These are phyloP conservation scores for Penicillium brasilianum DNA, from an alignment of 2,329 filamentous ascomycete genomes.

Conservation along the genomic window DNA sequence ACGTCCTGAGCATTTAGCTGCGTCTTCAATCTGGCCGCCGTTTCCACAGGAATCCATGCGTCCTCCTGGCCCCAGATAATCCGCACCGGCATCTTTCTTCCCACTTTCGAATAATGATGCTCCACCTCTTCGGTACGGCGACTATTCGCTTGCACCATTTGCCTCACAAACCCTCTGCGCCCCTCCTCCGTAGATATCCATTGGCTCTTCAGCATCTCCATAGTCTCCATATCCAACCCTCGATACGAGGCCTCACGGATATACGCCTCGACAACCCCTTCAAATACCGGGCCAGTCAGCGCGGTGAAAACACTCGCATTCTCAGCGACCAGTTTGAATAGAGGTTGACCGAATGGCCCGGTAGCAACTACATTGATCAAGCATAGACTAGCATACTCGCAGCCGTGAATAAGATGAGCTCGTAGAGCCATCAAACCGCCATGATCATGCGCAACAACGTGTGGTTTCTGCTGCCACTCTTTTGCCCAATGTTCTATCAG, in stretches of 20 bases:
- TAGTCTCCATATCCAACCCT: slow-evolving; percentile 37
- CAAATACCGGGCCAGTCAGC: slow-evolving; percentile 40
- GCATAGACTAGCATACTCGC: slow-evolving; percentile 47
- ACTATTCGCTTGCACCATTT: slow-evolving; percentile 47
- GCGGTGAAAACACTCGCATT: slow-evolving; percentile 44
- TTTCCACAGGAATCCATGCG: slow-evolving; percentile 50
- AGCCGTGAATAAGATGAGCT: slow-evolving; percentile 45
- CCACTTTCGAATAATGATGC: slow-evolving; percentile 43
- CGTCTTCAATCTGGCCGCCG: slow-evolving; percentile 39
- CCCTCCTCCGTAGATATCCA: slow-evolving; percentile 39
- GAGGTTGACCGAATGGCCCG: slow-evolving; percentile 50
- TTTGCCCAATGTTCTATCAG: slow-evolving; percentile 44
- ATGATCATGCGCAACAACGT: slow-evolving; percentile 54
- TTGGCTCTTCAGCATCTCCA: slow-evolving; percentile 44
- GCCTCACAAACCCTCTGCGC: slow-evolving; percentile 47
- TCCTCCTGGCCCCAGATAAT: slow-evolving; percentile 54
- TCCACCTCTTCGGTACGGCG: slow-evolving; percentile 44
- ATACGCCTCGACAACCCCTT: slow-evolving; percentile 52
- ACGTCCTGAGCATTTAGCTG: slow-evolving; percentile 33
- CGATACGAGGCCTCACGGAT: slow-evolving; percentile 46
- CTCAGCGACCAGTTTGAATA: slow-evolving; percentile 50
- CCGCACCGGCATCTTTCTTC: slow-evolving; percentile 45
- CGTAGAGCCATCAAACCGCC: slow-evolving; percentile 50
- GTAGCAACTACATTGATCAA: slow-evolving; percentile 53
- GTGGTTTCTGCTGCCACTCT: slow-evolving; percentile 29